Conservation (phyloP, 2,329 filamentous ascomycete genomes). For the Boeremia lycopersici region DNA sequence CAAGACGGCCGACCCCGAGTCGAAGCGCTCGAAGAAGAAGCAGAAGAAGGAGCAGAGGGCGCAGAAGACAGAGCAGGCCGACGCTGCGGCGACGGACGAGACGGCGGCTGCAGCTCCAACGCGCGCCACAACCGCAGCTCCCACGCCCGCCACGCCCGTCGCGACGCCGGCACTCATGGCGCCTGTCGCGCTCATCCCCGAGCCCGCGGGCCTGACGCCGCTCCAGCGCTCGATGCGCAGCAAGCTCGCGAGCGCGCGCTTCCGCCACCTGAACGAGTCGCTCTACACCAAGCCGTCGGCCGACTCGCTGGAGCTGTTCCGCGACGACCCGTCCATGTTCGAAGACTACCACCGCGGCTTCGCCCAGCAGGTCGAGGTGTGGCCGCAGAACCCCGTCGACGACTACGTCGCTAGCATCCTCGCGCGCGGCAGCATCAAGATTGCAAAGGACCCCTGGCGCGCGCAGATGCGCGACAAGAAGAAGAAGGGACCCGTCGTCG, state of each 20-base stretch:
- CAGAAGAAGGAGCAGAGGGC: slow-evolving; percentile 42
- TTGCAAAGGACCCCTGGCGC: slow-evolving; percentile 41
- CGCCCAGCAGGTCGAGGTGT: slow-evolving; percentile 90
- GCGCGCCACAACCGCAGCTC: too few relatives aligned
- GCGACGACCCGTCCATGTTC: slow-evolving; percentile 88
- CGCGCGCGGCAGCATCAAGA: slow-evolving; percentile 64
- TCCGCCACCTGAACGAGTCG: slow-evolving; percentile 95
- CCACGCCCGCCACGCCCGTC: slow-evolving; percentile 11
- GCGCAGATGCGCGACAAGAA: slow-evolving; percentile 49
- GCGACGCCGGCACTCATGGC: slow-evolving; percentile 40
- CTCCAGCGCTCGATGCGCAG: slow-evolving; percentile 93
- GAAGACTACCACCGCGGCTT: slow-evolving; percentile 96
- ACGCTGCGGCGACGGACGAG: too few relatives aligned
- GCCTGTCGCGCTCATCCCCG: slow-evolving; percentile 38
- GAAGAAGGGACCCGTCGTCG: slow-evolving; percentile 32
- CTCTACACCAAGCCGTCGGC: slow-evolving; percentile 90
- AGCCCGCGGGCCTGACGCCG: slow-evolving; percentile 75
- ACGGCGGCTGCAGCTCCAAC: too few relatives aligned
- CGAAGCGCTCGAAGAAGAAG: slow-evolving; percentile 45
- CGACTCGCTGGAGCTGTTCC: slow-evolving; percentile 83
- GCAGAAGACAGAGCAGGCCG: slow-evolving; percentile 12
- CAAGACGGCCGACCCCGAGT: slow-evolving; percentile 23
- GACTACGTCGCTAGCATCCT: slow-evolving; percentile 77
- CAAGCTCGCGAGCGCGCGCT: slow-evolving; percentile 92
- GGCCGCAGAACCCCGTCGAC: slow-evolving; percentile 96